Percentiles rank a stretch among this genome's conserved stretches.
These are phyloP conservation scores for Diaporthe vexans DNA, from an alignment of 2,329 filamentous ascomycete species.

Conservation along the genomic window DNA sequence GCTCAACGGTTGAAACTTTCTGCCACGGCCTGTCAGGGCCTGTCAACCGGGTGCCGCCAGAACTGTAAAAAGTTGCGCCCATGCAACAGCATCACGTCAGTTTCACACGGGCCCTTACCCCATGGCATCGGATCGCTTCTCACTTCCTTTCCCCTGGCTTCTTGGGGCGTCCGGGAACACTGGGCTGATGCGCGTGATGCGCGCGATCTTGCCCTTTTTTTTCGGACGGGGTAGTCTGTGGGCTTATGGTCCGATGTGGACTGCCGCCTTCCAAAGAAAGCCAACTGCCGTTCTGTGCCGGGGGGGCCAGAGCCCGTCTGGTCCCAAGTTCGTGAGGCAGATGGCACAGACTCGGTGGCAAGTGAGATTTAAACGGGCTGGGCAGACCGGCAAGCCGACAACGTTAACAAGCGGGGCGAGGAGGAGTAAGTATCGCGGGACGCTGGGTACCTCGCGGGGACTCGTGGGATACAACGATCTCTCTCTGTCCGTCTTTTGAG, in stretches of 20 bases:
- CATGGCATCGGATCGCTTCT: neutral
- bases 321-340: too few species aligned
- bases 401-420: neutral
- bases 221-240: neutral
- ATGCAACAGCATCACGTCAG: neutral
- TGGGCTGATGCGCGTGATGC: neutral
- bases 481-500: neutral
- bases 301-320: neutral
- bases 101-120: neutral
- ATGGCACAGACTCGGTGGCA: neutral
- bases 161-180: neutral
- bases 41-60: slow-evolving; percentile 12
- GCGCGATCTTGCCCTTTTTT: neutral
- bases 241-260: too few species aligned
- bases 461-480: slow-evolving; percentile 10
- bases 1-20: slow-evolving; percentile 21
- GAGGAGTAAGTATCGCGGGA: slow-evolving; percentile 8
- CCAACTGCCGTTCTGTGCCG: neutral
- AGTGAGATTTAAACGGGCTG: neutral
- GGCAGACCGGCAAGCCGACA: neutral
- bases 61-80: neutral
- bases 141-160: neutral
- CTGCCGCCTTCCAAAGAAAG: neutral
- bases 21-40: slow-evolving; percentile 5
- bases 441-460: neutral